Base-by-base conservation (phyloP, 768 basidiomycete species). In the Udeniomyces megalosporus region DNA sequence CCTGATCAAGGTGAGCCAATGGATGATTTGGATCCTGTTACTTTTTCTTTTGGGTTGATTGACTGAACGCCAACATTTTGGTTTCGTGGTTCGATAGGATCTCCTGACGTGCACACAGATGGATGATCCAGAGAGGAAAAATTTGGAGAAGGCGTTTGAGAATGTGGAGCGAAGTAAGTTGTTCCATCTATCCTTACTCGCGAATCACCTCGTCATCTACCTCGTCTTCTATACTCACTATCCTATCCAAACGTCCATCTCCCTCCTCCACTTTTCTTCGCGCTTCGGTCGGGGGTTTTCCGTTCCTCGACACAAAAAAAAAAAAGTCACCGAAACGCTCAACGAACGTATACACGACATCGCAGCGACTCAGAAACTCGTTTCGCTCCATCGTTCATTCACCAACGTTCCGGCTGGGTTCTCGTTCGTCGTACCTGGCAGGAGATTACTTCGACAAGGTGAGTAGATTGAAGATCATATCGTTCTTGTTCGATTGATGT, bases 341-440 rank as follows among this genome's bases (percentile, higher is more conserved):
- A 86, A 92, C 69, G 80, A 83, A 2, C 86, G 88, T 7, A 78
- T 92, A 31, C 82, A 83, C 56, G 81, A 80, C 0, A 88, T 92
- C 71, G 79, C 85, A 0, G 81, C 85, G 70, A 88, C 84, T 0
- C 79, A 90, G 44, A 71, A 80, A 5, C 77, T 92, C 29, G 78
- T 93, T 49, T 80, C 87, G 1, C 76, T 93, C 1, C 91, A 95
- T 68, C 81, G 83, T 14, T 78, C 81, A 20, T 88, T 89, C 1
- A 77, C 80, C 0, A 82, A 82, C 66, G 79, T 93, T 8, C 86
- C 87, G 1, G 82, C 38, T 1, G 53, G 29, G 0, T 60, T 83
- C 66, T 84, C 83, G 49, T 79, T 95, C 56, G 80, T 93, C 67
- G 72, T 77, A 0, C 90, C 91, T 0, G 89, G 90, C 1, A 82